A percentile compares a stretch with the other conserved stretches of the same genome.
Evolutionary conservation across 495 filamentous ascomycete genomes (phyloP).

Genomic region (Annulohypoxylon stygium): DNA sequence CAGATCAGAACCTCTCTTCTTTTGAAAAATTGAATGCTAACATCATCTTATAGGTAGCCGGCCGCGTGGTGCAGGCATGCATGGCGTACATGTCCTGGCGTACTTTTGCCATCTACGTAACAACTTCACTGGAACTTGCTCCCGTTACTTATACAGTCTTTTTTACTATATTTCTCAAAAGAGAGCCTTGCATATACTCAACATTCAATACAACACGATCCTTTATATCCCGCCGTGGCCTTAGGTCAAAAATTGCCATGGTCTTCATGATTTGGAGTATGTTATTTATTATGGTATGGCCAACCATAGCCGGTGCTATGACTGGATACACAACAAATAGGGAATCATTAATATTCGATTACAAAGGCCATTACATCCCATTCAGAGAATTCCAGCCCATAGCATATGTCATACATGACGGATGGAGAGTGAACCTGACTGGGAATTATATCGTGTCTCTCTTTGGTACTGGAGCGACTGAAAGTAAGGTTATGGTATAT

Average conservation of each 20-base stretch:
- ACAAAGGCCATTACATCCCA: constrained; percentile 28
- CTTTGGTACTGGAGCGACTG: background rate
- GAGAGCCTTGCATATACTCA: constrained; percentile 23
- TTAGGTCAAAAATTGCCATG: constrained; percentile 26
- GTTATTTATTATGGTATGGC: constrained; percentile 46
- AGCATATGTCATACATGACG: constrained; percentile 42
- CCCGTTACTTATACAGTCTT: constrained; percentile 43
- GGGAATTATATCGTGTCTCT: constrained; percentile 15
- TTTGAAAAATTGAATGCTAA: background rate
- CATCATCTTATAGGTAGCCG: constrained; percentile 14
- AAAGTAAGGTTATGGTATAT: background rate
- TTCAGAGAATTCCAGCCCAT: constrained; percentile 25
- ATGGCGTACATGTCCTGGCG: constrained; percentile 45
- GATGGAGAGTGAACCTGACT: constrained; percentile 33
- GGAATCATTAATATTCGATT: constrained; percentile 37
- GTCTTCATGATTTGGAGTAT: constrained; percentile 35
- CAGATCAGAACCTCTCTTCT: background rate
- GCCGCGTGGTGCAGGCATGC: constrained; percentile 42
- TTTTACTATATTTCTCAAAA: constrained; percentile 32
- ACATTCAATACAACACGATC: constrained; percentile 4
- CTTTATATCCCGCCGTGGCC: constrained; percentile 9
- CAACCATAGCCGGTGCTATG: constrained; percentile 51
- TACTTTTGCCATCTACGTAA: constrained; percentile 40
- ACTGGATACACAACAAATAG: constrained; percentile 47
- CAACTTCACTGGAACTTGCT: constrained; percentile 39